phyloP scores from a whole-genome alignment of 495 filamentous ascomycete genomes.

The Penicillium salamii region DNA sequence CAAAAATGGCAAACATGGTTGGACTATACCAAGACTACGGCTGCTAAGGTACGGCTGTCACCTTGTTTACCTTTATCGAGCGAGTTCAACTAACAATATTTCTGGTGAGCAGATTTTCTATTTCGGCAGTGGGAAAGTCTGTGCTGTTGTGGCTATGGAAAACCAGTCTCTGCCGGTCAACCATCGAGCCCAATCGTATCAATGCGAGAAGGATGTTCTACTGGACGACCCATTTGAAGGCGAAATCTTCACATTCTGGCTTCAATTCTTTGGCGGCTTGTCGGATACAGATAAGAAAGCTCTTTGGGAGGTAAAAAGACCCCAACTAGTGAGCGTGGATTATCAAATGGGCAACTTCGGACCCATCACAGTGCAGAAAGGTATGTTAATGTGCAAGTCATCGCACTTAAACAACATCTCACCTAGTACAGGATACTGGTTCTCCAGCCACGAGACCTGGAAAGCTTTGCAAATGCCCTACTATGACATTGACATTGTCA shows the following conservation, averaged over 20 bases:
- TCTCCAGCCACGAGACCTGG: conserved; percentile 35
- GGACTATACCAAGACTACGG: conserved; percentile 32
- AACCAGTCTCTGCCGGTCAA: conserved; percentile 23
- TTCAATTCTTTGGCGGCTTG: conserved; percentile 31
- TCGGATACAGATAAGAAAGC: conserved; percentile 22
- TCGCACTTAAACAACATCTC: background rate
- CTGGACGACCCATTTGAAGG: conserved; percentile 36
- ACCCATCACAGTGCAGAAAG: conserved; percentile 36
- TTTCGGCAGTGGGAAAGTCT: conserved; percentile 23
- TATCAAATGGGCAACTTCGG: conserved; percentile 28
- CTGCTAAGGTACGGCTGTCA: conserved; percentile 14
- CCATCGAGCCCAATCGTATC: conserved; percentile 23
- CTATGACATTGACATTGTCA: conserved; percentile 29
- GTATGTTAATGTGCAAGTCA: conserved; percentile 2
- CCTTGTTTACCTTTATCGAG: background rate
- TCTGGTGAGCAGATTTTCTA: conserved; percentile 25
- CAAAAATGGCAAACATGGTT: conserved; percentile 32
- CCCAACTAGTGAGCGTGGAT: conserved; percentile 29
- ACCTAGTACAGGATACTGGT: conserved; percentile 25
- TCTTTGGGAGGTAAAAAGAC: conserved; percentile 28
- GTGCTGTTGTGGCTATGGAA: conserved; percentile 25
- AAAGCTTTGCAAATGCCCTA: conserved; percentile 39
- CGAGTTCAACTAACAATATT: background rate
- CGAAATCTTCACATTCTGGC: conserved; percentile 36
- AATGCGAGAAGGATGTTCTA: conserved; percentile 21